phyloP scores from a whole-genome alignment of 306 rosid species.

The Chamaecrista fasciculata region DNA sequence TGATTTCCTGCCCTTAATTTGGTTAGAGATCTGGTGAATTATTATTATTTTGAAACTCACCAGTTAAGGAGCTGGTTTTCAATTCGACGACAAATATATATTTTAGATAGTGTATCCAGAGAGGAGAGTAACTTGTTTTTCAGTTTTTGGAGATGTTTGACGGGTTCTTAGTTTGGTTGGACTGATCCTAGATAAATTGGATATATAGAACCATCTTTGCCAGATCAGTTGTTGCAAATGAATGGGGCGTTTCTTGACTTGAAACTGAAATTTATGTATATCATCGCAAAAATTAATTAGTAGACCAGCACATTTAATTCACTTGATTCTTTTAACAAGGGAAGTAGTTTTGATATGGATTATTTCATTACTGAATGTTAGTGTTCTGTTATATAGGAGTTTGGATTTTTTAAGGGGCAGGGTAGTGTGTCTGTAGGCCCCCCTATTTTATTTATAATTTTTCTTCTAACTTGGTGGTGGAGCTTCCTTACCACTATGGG shows the following conservation, averaged over 20 bases:
- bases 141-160: background rate
- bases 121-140: background rate
- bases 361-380: background rate
- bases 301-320: background rate
- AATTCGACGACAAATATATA: background rate
- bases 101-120: background rate
- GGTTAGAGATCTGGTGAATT: background rate
- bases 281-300: background rate
- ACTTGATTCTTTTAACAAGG: background rate
- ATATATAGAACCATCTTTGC: background rate
- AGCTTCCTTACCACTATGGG: background rate
- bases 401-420: background rate
- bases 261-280: slow-evolving; percentile 1
- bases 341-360: background rate
- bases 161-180: background rate
- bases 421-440: background rate
- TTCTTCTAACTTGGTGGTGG: background rate
- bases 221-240: background rate
- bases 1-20: slow-evolving; percentile 12
- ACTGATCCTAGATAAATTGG: background rate
- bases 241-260: slow-evolving; percentile 3
- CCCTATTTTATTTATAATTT: too few relatives aligned
- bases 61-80: background rate
- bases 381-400: background rate
- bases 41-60: slow-evolving; percentile 4